Evolutionary conservation across 129 eudicot genomes (phyloP).

Genomic region (Arctium minus): DNA sequence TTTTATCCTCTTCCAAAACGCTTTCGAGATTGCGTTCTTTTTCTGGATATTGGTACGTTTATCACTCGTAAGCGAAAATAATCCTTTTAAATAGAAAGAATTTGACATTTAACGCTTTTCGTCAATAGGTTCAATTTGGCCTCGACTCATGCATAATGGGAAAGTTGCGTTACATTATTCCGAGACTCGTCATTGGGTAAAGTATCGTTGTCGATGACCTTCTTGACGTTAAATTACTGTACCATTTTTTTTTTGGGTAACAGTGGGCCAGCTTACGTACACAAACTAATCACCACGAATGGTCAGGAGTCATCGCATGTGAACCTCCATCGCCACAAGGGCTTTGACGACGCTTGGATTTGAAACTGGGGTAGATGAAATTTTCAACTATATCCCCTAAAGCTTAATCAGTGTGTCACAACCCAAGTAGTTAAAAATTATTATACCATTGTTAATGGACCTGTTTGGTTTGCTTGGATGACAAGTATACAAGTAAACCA

Average conservation of each 20-base stretch:
- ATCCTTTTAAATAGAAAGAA: background rate
- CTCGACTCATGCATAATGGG: conserved; percentile 94
- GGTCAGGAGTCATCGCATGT: too few relatives aligned
- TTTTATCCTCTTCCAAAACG: conserved; percentile 93
- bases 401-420: too few relatives aligned
- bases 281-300: too few relatives aligned
- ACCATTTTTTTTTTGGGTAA: background rate
- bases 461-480: background rate
- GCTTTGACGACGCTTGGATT: too few relatives aligned
- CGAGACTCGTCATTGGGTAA: conserved; percentile 91
- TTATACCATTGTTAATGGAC: background rate
- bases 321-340: too few relatives aligned
- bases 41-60: conserved; percentile 82
- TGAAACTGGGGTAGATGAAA: too few relatives aligned
- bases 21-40: conserved; percentile 93
- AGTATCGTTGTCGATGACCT: background rate
- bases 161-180: conserved; percentile 58
- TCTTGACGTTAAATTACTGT: background rate
- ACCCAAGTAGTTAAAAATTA: background rate
- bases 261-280: too few relatives aligned
- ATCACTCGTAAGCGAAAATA: background rate
- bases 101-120: background rate
- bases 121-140: conserved; percentile 69
- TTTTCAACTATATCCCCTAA: too few relatives aligned
- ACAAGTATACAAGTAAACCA: background rate